Evolutionary conservation across 2,329 filamentous ascomycete species (phyloP).

Genomic region (Bipolaris oryzae): DNA sequence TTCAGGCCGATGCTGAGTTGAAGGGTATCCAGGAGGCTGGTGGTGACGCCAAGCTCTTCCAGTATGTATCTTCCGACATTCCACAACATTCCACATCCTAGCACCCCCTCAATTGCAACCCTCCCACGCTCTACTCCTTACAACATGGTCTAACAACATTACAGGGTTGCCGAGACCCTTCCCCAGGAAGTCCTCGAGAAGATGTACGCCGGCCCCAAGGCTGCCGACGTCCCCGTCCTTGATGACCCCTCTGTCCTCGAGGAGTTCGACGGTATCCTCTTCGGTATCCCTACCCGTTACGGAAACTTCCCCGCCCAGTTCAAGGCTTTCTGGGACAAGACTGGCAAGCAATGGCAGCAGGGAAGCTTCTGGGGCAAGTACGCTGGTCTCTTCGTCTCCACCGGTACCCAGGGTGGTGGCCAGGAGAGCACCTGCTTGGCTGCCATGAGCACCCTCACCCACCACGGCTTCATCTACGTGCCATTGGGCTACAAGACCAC

Average conservation of each 20-base stretch:
- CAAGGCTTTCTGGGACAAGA: slow-evolving; percentile 92
- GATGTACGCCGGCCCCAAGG: slow-evolving; percentile 88
- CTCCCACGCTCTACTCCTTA: background rate
- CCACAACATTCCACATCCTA: background rate
- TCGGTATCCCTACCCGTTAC: slow-evolving; percentile 94
- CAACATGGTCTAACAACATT: slow-evolving; percentile 3
- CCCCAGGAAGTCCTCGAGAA: slow-evolving; percentile 79
- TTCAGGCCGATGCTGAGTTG: slow-evolving; percentile 87
- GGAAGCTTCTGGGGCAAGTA: slow-evolving; percentile 87
- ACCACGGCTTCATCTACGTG: slow-evolving; percentile 97
- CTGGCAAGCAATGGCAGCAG: slow-evolving; percentile 79
- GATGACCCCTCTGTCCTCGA: slow-evolving; percentile 67
- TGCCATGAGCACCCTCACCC: slow-evolving; percentile 81
- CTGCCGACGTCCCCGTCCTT: slow-evolving; percentile 66
- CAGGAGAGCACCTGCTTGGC: slow-evolving; percentile 88
- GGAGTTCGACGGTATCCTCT: slow-evolving; percentile 83
- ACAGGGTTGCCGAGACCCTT: slow-evolving; percentile 83
- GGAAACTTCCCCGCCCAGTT: slow-evolving; percentile 97
- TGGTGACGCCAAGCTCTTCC: slow-evolving; percentile 79
- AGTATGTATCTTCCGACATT: slow-evolving; percentile 58
- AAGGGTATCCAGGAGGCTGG: slow-evolving; percentile 87
- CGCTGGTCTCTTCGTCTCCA: slow-evolving; percentile 88
- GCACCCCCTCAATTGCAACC: background rate
- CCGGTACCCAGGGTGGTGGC: slow-evolving; percentile 80
- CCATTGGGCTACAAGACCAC: slow-evolving; percentile 87